These are phyloP conservation scores for Microbotryum violaceum DNA, from an alignment of 1,284 basidiomycete genomes.

Conservation along the genomic window DNA sequence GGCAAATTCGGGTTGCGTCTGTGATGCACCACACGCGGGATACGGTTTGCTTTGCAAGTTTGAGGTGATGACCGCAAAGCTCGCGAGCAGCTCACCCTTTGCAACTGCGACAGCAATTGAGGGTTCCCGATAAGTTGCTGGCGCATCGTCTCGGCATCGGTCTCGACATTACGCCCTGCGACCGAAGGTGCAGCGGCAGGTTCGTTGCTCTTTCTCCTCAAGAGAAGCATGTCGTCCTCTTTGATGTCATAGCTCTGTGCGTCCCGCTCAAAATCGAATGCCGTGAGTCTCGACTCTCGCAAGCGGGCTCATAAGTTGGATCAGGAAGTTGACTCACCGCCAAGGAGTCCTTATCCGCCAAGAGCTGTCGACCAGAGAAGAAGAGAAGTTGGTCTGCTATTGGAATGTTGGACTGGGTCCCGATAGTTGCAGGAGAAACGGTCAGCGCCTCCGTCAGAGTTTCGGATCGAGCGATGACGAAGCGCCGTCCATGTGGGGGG, in stretches of 20 bases:
- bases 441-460: no score
- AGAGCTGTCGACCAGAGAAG: constrained; percentile 57
- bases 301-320: no score
- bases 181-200: constrained; percentile 34
- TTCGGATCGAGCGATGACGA: no score
- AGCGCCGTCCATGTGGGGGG: background rate
- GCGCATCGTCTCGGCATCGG: constrained; percentile 79
- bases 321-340: constrained; percentile 36
- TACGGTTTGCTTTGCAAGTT: constrained; percentile 19
- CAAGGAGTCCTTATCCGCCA: constrained; percentile 58
- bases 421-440: no score
- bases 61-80: constrained; percentile 24
- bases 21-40: background rate
- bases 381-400: constrained; percentile 61
- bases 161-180: constrained; percentile 49
- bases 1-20: constrained; percentile 73
- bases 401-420: constrained; percentile 58
- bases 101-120: constrained; percentile 64
- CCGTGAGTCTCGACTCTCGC: background rate
- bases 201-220: constrained; percentile 51
- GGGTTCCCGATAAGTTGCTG: constrained; percentile 79
- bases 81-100: constrained; percentile 48
- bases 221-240: constrained; percentile 57
- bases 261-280: background rate
- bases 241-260: constrained; percentile 49